Evolutionary conservation across 2,329 filamentous ascomycete species (phyloP), one percentile per base, ranked within the genome.

Genomic region (Colletotrichum siamense): DNA sequence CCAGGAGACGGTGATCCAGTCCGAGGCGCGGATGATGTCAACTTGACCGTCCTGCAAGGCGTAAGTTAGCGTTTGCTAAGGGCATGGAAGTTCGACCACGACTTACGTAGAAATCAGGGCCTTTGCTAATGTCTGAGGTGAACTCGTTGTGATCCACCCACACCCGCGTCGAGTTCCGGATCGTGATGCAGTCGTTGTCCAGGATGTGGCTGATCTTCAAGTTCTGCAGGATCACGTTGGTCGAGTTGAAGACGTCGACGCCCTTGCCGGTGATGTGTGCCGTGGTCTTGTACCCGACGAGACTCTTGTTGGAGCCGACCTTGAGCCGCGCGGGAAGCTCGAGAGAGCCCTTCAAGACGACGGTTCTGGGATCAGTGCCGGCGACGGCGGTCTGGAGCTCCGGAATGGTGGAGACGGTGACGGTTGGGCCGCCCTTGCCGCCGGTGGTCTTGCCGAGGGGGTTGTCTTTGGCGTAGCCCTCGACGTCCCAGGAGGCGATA

Each of bases 81-180:
- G 36, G 13, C 16, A 18, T 52, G 4, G 18, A 28, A 39, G 28
- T 5, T 6, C 0, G 1, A 8, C 1, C 12, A 8, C 7, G 12
- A 59, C 78, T 74, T 55, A 83, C 83, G 62, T 84, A 87, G 52
- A 80, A 79, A 57, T 87, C 86, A 1, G 86, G 85, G 0, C 86
- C 86, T 6, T 82, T 75, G 55, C 80, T 78, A 12, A 88, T 82
- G 57, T 88, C 86, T 2, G 83, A 86, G n/a, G 82, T 79, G 77
- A 89, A 88, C 78, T 89, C 87, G 63, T 87, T 87, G 78, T 89
- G 87, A 67, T 89, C 87, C 28, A 89, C 80, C 87, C 87, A 89
- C 1, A 88, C 85, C 4, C 87, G 81, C 3, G 86, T 88, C 30
- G 84, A 83, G 81, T 87, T 86, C n/a, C 84, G 83, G 44, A 88